Evolutionary conservation across 129 eudicot genomes (phyloP).

Genomic region (Tanacetum coccineum): DNA sequence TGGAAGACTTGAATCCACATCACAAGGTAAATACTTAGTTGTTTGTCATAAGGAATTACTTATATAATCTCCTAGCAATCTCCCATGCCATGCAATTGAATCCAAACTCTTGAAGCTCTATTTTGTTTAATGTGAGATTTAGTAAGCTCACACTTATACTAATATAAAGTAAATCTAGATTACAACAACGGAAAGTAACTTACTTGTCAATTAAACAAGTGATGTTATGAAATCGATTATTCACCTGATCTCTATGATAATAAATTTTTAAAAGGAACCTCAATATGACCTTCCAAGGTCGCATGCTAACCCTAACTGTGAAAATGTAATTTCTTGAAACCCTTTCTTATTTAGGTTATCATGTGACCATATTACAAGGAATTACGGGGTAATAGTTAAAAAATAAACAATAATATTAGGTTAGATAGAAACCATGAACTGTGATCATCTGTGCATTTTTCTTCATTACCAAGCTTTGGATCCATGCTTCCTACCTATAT

Average conservation of each 20-base stretch:
- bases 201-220: too few relatives aligned
- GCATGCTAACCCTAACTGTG: slow-evolving; percentile 1
- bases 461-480: slow-evolving; percentile 48
- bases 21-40: slow-evolving; percentile 1
- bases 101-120: background rate
- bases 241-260: background rate
- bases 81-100: background rate
- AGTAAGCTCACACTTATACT: too few relatives aligned
- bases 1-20: slow-evolving; percentile 20
- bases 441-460: slow-evolving; percentile 50
- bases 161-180: too few relatives aligned
- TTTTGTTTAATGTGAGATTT: too few relatives aligned
- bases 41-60: background rate
- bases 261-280: background rate
- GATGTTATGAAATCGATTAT: background rate
- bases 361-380: background rate
- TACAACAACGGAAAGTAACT: too few relatives aligned
- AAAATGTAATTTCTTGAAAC: slow-evolving; percentile 6
- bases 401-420: slow-evolving; percentile 13
- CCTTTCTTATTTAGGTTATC: slow-evolving; percentile 3
- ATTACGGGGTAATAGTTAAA: background rate
- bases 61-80: too few relatives aligned
- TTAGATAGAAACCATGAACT: slow-evolving; percentile 60
- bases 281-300: slow-evolving; percentile 6
- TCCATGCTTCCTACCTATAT: slow-evolving; percentile 52